Conservation (phyloP, 176 grass and related monocot species). For the Elymus sibiricus region DNA sequence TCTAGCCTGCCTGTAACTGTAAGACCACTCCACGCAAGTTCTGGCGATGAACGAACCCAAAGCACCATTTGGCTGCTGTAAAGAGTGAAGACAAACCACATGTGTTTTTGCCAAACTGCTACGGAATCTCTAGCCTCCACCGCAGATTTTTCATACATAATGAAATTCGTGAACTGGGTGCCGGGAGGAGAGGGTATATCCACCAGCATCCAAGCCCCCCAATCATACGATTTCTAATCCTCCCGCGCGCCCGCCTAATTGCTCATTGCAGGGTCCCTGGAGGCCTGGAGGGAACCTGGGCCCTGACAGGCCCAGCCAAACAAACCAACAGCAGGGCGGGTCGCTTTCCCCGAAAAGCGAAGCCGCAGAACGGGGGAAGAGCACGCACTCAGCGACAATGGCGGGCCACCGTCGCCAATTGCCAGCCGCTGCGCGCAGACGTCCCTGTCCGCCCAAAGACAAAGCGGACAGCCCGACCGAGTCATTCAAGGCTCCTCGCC, state of each 20-base stretch:
- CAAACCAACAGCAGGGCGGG: background rate
- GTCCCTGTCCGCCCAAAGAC: background rate
- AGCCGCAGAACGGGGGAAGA: background rate
- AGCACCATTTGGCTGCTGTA: too few species aligned
- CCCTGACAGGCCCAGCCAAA: background rate
- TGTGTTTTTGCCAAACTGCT: background rate
- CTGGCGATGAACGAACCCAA: too few species aligned
- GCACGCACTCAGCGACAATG: too few species aligned
- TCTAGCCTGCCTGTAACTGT: too few species aligned
- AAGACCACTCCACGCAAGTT: too few species aligned
- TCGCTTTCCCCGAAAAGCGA: constrained; percentile 1
- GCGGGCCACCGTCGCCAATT: background rate
- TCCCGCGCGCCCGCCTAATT: background rate
- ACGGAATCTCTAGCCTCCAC: background rate
- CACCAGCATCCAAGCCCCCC: background rate
- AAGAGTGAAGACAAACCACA: too few species aligned
- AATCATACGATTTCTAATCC: background rate
- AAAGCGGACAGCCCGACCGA: background rate
- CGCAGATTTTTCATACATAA: background rate
- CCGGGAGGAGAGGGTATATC: background rate
- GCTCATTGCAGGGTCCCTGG: background rate
- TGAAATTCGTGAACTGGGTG: too few species aligned
- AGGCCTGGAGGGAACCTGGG: background rate
- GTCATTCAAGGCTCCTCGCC: background rate
- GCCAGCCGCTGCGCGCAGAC: background rate